Conservation (phyloP, 83 land plant genomes). For the Thuja plicata region DNA sequence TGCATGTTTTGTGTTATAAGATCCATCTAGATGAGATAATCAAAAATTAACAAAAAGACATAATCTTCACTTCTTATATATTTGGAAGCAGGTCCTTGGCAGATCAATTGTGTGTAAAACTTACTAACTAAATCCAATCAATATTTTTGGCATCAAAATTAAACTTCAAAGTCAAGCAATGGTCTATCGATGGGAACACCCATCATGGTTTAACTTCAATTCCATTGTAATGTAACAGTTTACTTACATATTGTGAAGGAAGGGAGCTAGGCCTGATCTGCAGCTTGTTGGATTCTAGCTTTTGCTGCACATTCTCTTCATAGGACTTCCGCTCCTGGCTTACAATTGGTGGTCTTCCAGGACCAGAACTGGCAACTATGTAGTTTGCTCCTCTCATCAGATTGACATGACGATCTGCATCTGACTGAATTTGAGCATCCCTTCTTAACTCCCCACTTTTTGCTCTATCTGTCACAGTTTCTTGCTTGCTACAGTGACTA, state of each 20-base stretch:
- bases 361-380: slow-evolving; percentile 22
- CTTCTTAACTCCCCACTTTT: not conserved
- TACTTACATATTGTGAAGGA: not conserved
- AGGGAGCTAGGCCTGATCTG: slow-evolving; percentile 22
- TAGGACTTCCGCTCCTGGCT: not conserved
- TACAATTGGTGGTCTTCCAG: slow-evolving; percentile 37
- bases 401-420: not conserved
- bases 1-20: not conserved
- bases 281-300: slow-evolving; percentile 8
- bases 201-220: slow-evolving; percentile 1
- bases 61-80: not conserved
- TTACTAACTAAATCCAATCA: not conserved
- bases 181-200: not conserved
- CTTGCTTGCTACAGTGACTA: not conserved
- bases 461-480: not conserved
- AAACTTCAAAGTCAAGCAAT: not conserved
- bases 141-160: not conserved
- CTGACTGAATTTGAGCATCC: not conserved
- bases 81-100: not conserved
- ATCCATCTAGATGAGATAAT: not conserved
- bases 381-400: slow-evolving; percentile 8
- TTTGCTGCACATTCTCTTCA: slow-evolving; percentile 12
- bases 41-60: not conserved
- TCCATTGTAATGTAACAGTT: slow-evolving; percentile 16
- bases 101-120: not conserved